These are phyloP conservation scores for Oryza longistaminata DNA, from an alignment of 176 grass and related monocot genomes.

Conservation along the genomic window DNA sequence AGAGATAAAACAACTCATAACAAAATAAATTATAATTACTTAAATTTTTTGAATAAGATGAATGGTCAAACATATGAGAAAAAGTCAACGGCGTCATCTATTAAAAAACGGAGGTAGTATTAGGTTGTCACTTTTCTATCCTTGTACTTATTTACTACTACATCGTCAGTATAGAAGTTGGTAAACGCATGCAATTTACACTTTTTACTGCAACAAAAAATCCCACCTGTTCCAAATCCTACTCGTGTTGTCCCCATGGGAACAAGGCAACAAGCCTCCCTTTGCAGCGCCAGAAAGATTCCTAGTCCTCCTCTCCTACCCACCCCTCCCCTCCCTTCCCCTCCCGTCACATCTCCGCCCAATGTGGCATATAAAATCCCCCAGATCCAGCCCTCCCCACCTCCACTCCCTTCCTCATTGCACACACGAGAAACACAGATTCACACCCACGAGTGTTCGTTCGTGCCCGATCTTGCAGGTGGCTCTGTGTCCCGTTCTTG, in stretches of 20 bases:
- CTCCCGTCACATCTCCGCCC: constrained; percentile 35
- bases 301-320: constrained; percentile 39
- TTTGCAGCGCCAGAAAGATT: constrained; percentile 47
- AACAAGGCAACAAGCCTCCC: constrained; percentile 30
- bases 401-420: constrained; percentile 1
- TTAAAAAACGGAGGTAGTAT: no score
- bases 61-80: no score
- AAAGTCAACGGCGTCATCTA: no score
- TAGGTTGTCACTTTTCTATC: no score
- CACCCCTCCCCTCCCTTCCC: background rate
- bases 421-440: background rate
- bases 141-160: no score
- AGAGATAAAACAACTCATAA: no score
- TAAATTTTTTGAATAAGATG: no score
- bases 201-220: no score
- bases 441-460: background rate
- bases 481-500: constrained; percentile 11
- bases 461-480: constrained; percentile 33
- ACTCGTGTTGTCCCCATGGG: constrained; percentile 8
- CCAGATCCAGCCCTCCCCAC: constrained; percentile 58
- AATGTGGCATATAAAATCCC: constrained; percentile 48
- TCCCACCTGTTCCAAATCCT: no score
- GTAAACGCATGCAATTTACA: no score
- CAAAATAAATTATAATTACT: no score
- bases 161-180: no score